phyloP scores from a whole-genome alignment of 208 protist genomes.

The Trypanosomatidae sp. region DNA sequence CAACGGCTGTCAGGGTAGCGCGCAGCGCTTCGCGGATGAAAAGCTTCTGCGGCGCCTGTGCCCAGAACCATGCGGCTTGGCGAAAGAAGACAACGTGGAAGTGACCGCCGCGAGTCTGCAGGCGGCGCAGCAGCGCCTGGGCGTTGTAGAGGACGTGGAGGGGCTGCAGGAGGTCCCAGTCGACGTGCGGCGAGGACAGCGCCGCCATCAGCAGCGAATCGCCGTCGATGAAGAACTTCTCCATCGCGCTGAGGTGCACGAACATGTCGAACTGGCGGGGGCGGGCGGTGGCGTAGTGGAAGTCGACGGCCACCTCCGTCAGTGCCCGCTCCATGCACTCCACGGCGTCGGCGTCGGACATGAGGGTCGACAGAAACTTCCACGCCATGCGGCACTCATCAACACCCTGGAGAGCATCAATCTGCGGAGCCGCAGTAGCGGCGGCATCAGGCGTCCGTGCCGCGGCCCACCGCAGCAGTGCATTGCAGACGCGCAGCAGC shows the following conservation, averaged over 20 bases:
- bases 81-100: slow-evolving; percentile 92
- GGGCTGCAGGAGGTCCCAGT: slow-evolving; percentile 89
- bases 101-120: slow-evolving; percentile 67
- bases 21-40: slow-evolving; percentile 80
- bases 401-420: slow-evolving; percentile 47
- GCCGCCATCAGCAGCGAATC: slow-evolving; percentile 89
- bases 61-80: slow-evolving; percentile 70
- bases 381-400: slow-evolving; percentile 76
- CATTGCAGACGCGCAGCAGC: slow-evolving; percentile 30
- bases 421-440: slow-evolving; percentile 28
- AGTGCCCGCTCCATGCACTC: slow-evolving; percentile 46
- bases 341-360: slow-evolving; percentile 20
- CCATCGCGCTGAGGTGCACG: slow-evolving; percentile 81
- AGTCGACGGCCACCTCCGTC: slow-evolving; percentile 49
- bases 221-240: slow-evolving; percentile 93
- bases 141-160: slow-evolving; percentile 91
- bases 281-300: slow-evolving; percentile 76
- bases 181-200: slow-evolving; percentile 68
- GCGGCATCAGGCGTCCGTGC: slow-evolving; percentile 4
- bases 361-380: slow-evolving; percentile 69
- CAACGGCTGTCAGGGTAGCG: slow-evolving; percentile 36
- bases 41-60: slow-evolving; percentile 67
- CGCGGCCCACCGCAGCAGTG: slow-evolving; percentile 32
- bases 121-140: slow-evolving; percentile 68
- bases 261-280: slow-evolving; percentile 92